Evolutionary conservation across 805 yeast genomes (phyloP), one percentile per base, ranked within the genome.

Genomic region (Torulaspora gathmanii): DNA sequence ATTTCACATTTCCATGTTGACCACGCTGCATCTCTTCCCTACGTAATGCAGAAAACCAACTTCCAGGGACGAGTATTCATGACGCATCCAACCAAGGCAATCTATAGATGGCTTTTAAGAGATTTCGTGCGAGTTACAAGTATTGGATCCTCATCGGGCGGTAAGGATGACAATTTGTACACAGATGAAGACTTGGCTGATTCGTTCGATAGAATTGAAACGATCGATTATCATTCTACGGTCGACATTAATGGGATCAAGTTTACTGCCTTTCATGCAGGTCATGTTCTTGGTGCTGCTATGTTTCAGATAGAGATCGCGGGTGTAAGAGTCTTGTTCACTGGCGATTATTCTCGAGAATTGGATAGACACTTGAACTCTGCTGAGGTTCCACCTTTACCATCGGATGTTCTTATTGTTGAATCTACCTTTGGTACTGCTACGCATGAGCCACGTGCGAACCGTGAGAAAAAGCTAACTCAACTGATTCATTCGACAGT

Each of bases 71-170:
- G 96, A 39, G 99, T 93, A 4, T 91, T 91, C 64, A 93, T 93
- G 99, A 93, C 99, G 25, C 97, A 93, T 66, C 98, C 99, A 5
- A 93, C 99, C 0, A 93, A 93, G 70, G 98, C 99, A 31, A 93
- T 93, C 46, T 93, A 90, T 65, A 78, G 96, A 53, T 93, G 99
- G 98, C 75, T 93, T 36, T 67, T 93, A 46, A 83, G 89, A 49
- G 99, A 93, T 72, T 93, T 90, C 59, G 97, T 93, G 13, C 76
- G 91, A 57, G 98, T 93, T 22, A 87, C 96, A 0, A 74, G 73
- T 7, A 75, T 70, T 34, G 79, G 78, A 36, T 71, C 74, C 2
- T 61, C 69, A 29, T 50, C 68, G 8, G 65, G 59, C 43, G 70
- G 74, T 13, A 57, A 56, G 28, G 64, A 62, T 22, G 68, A 64